Base-by-base conservation (phyloP, 2,329 filamentous ascomycete genomes). In the Dryadomyces quercivorus region DNA sequence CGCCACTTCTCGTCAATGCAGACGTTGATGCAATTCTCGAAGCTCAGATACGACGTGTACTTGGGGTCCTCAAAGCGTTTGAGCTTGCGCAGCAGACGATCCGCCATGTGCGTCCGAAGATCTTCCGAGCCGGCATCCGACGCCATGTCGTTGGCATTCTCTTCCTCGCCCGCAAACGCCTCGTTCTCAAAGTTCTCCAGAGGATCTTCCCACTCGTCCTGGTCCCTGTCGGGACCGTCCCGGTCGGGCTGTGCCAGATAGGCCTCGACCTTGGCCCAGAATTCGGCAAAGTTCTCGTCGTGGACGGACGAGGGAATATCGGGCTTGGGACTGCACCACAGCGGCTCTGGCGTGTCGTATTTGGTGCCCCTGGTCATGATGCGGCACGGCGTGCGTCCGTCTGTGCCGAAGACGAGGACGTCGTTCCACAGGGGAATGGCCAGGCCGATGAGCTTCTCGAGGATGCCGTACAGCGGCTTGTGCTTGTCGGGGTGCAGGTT, bases 361-460 rank as follows among this genome's bases (percentile, higher is more conserved):
- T 6, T 8, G 9, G 34, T 31, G 15, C 20, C 49, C 3, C n/a
- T 26, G 8, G 49, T 50, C 13, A 42, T 31, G 3, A 50, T 50
- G 20, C 49, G 49, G 9, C 9, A 31, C 9, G 47, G 47, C 16
- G 22, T 12, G 6, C 47, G 13, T 18, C n/a, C 49, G 10, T 12
- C 2, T 4, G 16, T 15, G 5, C 38, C 43, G 36, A 44, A 9
- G 1, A 46, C 42, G 42, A 66, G 58, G 52, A 59, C 61, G 38
- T 64, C 61, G 47, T 73, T 66, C 72, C 71, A 75, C 1, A 67
- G 61, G 0, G 69, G 69, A 10, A 75, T 61, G 1, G 67, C 60
- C 3, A 52, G 62, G 10, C 66, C 59, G 7, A 72, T 61, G n/a
- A 71, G 60, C 52, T 65, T 60, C 54, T 71, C 69, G 18, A 72